Percentiles rank a stretch among this genome's conserved stretches.
These are phyloP conservation scores for Curvularia spicifera DNA, from an alignment of 2,329 filamentous ascomycete species.

Conservation along the genomic window DNA sequence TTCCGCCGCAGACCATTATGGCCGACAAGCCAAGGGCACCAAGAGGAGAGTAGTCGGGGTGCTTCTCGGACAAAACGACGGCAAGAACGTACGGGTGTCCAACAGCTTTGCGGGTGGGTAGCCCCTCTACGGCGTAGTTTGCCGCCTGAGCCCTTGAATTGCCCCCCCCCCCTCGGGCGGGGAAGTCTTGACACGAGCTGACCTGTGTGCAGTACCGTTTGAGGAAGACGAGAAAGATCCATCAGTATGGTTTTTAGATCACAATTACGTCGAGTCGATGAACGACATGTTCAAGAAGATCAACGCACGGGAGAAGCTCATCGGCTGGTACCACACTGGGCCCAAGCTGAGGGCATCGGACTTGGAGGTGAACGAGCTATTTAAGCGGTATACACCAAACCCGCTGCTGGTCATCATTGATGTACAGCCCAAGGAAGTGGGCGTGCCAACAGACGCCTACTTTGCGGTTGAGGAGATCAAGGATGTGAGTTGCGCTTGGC, in stretches of 20 bases:
- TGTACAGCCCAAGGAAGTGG: constrained; percentile 96
- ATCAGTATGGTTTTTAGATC: constrained; percentile 98
- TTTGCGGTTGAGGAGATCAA: constrained; percentile 99
- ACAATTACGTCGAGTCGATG: constrained; percentile 99
- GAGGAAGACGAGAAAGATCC: constrained; percentile 99
- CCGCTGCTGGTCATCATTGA: constrained; percentile 97
- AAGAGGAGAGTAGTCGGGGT: constrained; percentile 88
- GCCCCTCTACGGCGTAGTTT: constrained; percentile 17
- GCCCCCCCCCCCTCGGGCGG: background rate
- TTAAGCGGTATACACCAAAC: constrained; percentile 98
- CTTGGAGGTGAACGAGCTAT: constrained; percentile 98
- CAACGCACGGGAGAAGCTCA: constrained; percentile 97
- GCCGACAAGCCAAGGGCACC: constrained; percentile 87
- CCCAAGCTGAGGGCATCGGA: constrained; percentile 96
- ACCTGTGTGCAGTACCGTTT: constrained; percentile 75
- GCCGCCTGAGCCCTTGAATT: constrained; percentile 18
- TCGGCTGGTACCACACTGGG: constrained; percentile 99
- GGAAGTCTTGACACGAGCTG: constrained; percentile 26
- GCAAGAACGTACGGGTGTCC: constrained; percentile 93
- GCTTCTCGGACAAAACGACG: constrained; percentile 91
- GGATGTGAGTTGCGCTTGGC: constrained; percentile 69
- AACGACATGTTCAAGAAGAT: constrained; percentile 99
- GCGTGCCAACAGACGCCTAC: constrained; percentile 97
- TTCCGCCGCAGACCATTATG: constrained; percentile 98
- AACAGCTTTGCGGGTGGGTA: constrained; percentile 95